Percentiles rank a stretch among this genome's conserved stretches.
phyloP scores from a whole-genome alignment of 805 yeast species.

The Kuraishia piskuri region DNA sequence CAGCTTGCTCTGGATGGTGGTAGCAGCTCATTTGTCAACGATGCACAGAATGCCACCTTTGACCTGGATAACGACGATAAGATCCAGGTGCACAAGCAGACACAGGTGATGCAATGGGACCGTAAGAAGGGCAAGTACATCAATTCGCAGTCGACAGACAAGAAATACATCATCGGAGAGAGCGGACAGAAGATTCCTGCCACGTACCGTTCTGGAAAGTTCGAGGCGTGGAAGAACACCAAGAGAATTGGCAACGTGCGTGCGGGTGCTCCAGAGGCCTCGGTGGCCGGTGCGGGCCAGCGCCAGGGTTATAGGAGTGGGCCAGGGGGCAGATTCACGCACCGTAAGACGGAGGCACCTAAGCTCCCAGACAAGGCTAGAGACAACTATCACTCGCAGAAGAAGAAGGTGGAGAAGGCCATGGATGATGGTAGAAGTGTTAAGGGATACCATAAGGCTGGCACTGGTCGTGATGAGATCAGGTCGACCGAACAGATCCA shows the following conservation, averaged over 20 bases:
- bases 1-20: conserved; percentile 43
- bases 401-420: conserved; percentile 76
- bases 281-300: conserved; percentile 15
- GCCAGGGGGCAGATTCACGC: conserved; percentile 52
- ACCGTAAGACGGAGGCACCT: conserved; percentile 71
- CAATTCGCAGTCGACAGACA: conserved; percentile 69
- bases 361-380: conserved; percentile 84
- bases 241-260: conserved; percentile 43
- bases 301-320: conserved; percentile 22
- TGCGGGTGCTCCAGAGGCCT: conserved; percentile 44
- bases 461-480: conserved; percentile 47
- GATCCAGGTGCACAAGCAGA: conserved; percentile 56
- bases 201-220: conserved; percentile 81
- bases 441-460: conserved; percentile 50
- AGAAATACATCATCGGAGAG: conserved; percentile 88
- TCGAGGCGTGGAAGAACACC: conserved; percentile 82
- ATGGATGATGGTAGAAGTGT: conserved; percentile 63
- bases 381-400: conserved; percentile 77
- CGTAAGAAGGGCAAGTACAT: conserved; percentile 85
- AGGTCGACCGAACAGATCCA: conserved; percentile 68
- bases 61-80: conserved; percentile 70
- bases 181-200: conserved; percentile 92
- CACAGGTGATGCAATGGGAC: conserved; percentile 80
- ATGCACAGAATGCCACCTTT: conserved; percentile 79
- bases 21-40: conserved; percentile 61